Evolutionary conservation across 257 asterid species (phyloP).

Genomic region (Sherardia arvensis): DNA sequence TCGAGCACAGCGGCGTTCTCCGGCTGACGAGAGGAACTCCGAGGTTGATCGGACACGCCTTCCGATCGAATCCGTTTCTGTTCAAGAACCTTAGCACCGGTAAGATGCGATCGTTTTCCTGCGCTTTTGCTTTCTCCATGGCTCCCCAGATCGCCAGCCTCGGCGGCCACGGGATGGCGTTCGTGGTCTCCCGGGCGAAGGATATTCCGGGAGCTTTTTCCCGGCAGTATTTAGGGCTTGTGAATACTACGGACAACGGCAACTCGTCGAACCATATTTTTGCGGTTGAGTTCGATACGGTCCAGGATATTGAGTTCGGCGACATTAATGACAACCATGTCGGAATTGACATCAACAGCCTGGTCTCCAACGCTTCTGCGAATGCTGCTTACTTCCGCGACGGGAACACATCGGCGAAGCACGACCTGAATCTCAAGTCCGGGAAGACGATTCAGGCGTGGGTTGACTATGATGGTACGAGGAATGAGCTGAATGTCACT

Average conservation of each 20-base stretch:
- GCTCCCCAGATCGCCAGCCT: slow-evolving; percentile 37
- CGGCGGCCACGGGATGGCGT: slow-evolving; percentile 76
- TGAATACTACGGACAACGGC: slow-evolving; percentile 32
- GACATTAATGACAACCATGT: slow-evolving; percentile 67
- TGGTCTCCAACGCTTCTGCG: slow-evolving; percentile 46
- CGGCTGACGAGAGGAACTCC: slow-evolving; percentile 36
- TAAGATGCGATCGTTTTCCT: slow-evolving; percentile 47
- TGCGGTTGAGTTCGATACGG: slow-evolving; percentile 74
- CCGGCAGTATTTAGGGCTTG: slow-evolving; percentile 50
- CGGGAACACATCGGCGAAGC: slow-evolving; percentile 16
- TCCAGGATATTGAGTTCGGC: slow-evolving; percentile 31
- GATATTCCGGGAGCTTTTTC: slow-evolving; percentile 39
- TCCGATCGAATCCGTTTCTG: slow-evolving; percentile 31
- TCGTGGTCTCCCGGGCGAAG: slow-evolving; percentile 28
- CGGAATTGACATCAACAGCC: slow-evolving; percentile 53
- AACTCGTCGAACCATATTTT: slow-evolving; percentile 51
- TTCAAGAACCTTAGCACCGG: slow-evolving; percentile 39
- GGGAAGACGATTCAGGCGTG: slow-evolving; percentile 52
- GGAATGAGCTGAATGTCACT: slow-evolving; percentile 35
- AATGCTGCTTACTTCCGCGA: slow-evolving; percentile 32
- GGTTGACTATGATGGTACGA: slow-evolving; percentile 52
- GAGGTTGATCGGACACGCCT: slow-evolving; percentile 45
- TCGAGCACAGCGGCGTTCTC: slow-evolving; percentile 41
- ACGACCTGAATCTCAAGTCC: slow-evolving; percentile 29
- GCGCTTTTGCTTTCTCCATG: slow-evolving; percentile 60